Conservation (phyloP, 805 yeast species). For the Pichia manshurica region DNA sequence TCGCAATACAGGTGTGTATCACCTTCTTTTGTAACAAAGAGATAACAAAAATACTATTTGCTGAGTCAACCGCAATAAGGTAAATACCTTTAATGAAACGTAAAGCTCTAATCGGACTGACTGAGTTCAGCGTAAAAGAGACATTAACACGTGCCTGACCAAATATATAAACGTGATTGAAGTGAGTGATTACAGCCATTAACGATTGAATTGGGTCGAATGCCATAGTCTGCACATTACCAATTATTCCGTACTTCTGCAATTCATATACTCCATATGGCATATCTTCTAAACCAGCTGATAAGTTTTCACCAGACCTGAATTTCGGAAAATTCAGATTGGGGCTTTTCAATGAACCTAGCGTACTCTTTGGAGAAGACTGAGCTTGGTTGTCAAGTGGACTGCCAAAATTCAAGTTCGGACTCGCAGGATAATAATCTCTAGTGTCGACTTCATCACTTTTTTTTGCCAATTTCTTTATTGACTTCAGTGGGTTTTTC, state of each 20-base stretch:
- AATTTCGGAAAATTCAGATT: conserved; percentile 14
- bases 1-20: conserved; percentile 55
- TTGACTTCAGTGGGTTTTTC: conserved; percentile 13
- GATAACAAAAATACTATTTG: conserved; percentile 58
- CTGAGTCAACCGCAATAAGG: conserved; percentile 62
- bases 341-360: conserved; percentile 7
- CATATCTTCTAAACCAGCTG: conserved; percentile 28
- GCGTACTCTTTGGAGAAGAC: neutral
- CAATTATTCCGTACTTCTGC: conserved; percentile 52
- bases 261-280: conserved; percentile 29
- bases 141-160: conserved; percentile 82
- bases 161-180: conserved; percentile 66
- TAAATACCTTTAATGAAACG: conserved; percentile 77
- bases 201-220: conserved; percentile 87
- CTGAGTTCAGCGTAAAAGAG: conserved; percentile 47
- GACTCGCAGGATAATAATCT: conserved; percentile 17
- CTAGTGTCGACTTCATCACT: conserved; percentile 14
- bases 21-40: conserved; percentile 62
- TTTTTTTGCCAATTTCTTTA: conserved; percentile 10
- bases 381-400: conserved; percentile 1
- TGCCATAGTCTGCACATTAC: conserved; percentile 61
- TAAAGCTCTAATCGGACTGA: conserved; percentile 48
- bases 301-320: conserved; percentile 20
- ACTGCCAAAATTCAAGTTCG: conserved; percentile 15
- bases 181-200: conserved; percentile 70